Evolutionary conservation across 345 rosid species (phyloP), one percentile per base, ranked within the genome.

Genomic region (Ceriops zippeliana): DNA sequence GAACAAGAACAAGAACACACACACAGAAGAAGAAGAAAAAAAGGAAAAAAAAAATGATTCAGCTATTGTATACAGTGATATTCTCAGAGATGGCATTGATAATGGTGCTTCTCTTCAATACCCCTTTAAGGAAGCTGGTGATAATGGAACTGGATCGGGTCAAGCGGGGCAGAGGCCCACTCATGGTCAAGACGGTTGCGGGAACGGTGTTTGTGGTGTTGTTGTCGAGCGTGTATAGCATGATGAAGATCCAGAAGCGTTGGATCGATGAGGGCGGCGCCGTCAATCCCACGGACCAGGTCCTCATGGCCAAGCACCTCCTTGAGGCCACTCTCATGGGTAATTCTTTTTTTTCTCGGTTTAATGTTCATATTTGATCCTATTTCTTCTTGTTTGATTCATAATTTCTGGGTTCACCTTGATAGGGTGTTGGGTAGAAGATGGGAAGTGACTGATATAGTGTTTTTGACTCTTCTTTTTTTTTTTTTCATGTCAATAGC

Each of bases 271-370:
- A 61, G 37, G 37, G 37, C 5, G 78, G 66, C n/a, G 51, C 8
- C 30, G 11, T 67, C 19, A 70, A 66, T 66, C 81, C 82, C 4
- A 74, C 82, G 5, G 82, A 78, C 68, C 69, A 66, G 70, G 82
- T 78, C 63, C 78, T 78, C 37, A 66, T 78, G 78, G 70, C 76
- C n/a, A 62, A 49, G 35, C 75, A 66, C 57, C 78, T 78, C 37
- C 76, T 78, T 38, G 73, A 78, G 61, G 72, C 78, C 30, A 65
- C 78, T 74, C 82, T 78, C 42, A 74, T 78, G 82, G 77, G 77
- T 73, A 73, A 67, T 38, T 70, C 28, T 59, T 1, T 26, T 64
- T 22, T 61, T 52, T 38, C 47, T 34, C 10, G 9, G 37, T 3
- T 32, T 59, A 31, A 4, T 19, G 8, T 58, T 22, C 6, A 34